Percentiles rank a stretch among this genome's conserved stretches.
phyloP scores from a whole-genome alignment of 441 rosid species.

The Biscutella laevigata region DNA sequence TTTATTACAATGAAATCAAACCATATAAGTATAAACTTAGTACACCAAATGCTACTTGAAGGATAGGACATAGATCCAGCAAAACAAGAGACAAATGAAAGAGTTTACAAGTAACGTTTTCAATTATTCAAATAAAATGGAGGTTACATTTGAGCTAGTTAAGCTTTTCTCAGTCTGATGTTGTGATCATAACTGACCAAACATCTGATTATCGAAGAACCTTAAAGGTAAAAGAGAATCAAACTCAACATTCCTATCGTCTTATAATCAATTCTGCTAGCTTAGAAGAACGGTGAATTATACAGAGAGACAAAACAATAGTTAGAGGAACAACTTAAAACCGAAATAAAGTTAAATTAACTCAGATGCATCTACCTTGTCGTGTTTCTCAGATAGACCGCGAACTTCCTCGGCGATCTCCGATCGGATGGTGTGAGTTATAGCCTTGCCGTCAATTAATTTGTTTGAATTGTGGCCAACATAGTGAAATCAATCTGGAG shows the following conservation, averaged over 20 bases:
- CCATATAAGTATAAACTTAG: too few relatives aligned
- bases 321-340: not conserved
- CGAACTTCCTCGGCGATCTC: conserved; percentile 78
- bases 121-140: not conserved
- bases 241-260: not conserved
- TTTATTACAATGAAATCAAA: too few relatives aligned
- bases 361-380: conserved; percentile 40
- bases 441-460: conserved; percentile 71
- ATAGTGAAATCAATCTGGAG: too few relatives aligned
- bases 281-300: not conserved
- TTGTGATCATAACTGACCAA: not conserved
- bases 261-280: not conserved
- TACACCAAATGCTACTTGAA: too few relatives aligned
- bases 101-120: too few relatives aligned
- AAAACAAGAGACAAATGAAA: too few relatives aligned
- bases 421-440: conserved; percentile 68
- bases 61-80: too few relatives aligned
- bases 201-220: too few relatives aligned
- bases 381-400: conserved; percentile 47
- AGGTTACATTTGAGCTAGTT: not conserved
- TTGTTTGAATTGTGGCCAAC: too few relatives aligned
- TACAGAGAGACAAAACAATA: not conserved
- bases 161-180: not conserved
- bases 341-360: not conserved
- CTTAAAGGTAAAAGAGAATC: not conserved